A percentile compares a stretch with the other conserved stretches of the same genome.
These are phyloP conservation scores for Leishmania gerbilli DNA, from an alignment of 208 protist species.

Conservation along the genomic window DNA sequence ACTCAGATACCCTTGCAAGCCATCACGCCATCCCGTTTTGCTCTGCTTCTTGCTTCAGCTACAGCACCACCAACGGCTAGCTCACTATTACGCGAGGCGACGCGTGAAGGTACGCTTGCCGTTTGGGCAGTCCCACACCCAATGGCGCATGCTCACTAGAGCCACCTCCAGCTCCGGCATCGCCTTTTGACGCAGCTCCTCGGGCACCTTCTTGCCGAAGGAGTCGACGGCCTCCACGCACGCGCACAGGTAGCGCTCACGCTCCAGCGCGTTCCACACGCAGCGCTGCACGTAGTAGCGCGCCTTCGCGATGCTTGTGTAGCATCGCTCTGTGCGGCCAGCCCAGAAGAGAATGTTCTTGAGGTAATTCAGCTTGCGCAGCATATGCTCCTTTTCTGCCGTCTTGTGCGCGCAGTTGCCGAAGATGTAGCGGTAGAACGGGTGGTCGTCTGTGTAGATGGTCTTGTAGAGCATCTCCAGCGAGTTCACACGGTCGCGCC, in stretches of 20 bases:
- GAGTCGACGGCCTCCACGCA: slow-evolving; percentile 84
- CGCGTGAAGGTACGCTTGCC: slow-evolving; percentile 84
- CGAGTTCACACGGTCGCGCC: slow-evolving; percentile 82
- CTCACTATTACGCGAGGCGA: slow-evolving; percentile 42
- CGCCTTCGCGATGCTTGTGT: slow-evolving; percentile 80
- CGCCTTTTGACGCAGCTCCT: slow-evolving; percentile 79
- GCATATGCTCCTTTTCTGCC: slow-evolving; percentile 65
- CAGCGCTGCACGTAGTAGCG: slow-evolving; percentile 81
- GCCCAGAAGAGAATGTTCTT: slow-evolving; percentile 83
- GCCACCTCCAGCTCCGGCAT: slow-evolving; percentile 81
- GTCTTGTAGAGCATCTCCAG: slow-evolving; percentile 68
- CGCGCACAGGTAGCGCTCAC: slow-evolving; percentile 82
- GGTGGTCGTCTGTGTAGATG: slow-evolving; percentile 66
- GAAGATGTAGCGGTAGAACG: slow-evolving; percentile 73
- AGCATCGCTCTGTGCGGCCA: slow-evolving; percentile 66
- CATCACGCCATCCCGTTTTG: neutral
- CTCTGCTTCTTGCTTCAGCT: neutral
- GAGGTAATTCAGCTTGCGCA: slow-evolving; percentile 87
- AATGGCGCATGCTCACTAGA: slow-evolving; percentile 87
- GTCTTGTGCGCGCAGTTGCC: slow-evolving; percentile 74
- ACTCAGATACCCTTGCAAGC: neutral
- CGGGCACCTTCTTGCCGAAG: slow-evolving; percentile 73
- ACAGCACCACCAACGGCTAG: neutral
- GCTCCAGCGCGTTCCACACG: slow-evolving; percentile 89
- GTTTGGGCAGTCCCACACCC: slow-evolving; percentile 91